phyloP scores from a whole-genome alignment of 73 alveolate genomes.

The Paramecium primaurelia region DNA sequence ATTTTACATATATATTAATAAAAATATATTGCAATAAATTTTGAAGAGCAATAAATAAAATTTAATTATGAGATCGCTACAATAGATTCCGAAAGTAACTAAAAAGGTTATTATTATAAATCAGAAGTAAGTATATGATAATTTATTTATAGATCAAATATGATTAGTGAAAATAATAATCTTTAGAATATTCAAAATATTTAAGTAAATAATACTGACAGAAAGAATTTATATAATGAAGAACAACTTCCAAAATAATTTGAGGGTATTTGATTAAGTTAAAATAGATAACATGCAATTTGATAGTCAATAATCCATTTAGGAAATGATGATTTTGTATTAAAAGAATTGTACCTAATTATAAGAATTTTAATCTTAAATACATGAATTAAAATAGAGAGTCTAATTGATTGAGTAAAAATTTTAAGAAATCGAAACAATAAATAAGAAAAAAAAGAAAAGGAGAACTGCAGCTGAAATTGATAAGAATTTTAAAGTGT shows the following conservation, averaged over 20 bases:
- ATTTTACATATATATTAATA: not conserved
- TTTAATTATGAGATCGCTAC: slow-evolving; percentile 17
- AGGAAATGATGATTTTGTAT: slow-evolving; percentile 18
- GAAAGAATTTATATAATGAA: not conserved
- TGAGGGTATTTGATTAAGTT: not conserved
- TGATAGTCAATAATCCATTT: not conserved
- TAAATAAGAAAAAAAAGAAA: slow-evolving; percentile 74
- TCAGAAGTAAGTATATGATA: not conserved
- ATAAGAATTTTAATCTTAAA: not conserved
- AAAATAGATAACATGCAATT: not conserved
- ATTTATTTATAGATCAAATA: slow-evolving; percentile 4
- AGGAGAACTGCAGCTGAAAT: slow-evolving; percentile 82
- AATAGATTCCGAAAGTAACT: not conserved
- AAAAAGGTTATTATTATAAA: slow-evolving; percentile 26
- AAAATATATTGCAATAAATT: not conserved
- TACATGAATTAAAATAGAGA: slow-evolving; percentile 3
- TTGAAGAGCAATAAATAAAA: slow-evolving; percentile 48
- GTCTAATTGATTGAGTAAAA: not conserved
- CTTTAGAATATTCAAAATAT: not conserved
- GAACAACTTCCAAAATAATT: not conserved
- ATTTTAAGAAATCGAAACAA: slow-evolving; percentile 37
- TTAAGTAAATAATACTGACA: not conserved
- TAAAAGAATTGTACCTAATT: not conserved
- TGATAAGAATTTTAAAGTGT: slow-evolving; percentile 62
- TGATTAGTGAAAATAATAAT: not conserved